Conservation (phyloP, 495 filamentous ascomycete genomes). For the Hypoxylon fragiforme region DNA sequence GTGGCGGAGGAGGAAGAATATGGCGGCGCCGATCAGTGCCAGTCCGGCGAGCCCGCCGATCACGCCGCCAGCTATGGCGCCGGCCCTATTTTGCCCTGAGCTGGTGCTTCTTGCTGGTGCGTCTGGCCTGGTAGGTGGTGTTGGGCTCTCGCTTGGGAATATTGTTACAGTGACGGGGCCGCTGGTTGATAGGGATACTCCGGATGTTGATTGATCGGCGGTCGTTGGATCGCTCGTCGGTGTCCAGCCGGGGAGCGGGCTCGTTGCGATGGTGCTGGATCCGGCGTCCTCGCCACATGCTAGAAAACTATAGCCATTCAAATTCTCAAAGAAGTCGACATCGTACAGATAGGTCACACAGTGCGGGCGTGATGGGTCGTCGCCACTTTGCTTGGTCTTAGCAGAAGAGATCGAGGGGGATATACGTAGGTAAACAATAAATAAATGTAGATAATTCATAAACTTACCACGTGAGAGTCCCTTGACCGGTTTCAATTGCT, state of each 20-base stretch:
- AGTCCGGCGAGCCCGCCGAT: constrained; percentile 45
- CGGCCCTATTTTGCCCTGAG: constrained; percentile 17
- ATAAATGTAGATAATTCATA: too few relatives aligned
- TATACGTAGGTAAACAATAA: background rate
- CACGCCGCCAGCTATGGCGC: constrained; percentile 45
- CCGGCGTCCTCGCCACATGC: constrained; percentile 29
- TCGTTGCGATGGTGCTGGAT: constrained; percentile 33
- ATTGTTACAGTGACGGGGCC: constrained; percentile 26
- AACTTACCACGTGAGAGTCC: constrained; percentile 32
- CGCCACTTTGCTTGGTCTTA: constrained; percentile 26
- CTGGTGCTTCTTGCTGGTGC: background rate
- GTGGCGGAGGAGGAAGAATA: constrained; percentile 33
- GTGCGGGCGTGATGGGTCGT: constrained; percentile 18
- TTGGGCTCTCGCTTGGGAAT: constrained; percentile 13
- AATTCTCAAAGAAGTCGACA: constrained; percentile 31
- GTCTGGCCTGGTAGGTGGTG: constrained; percentile 15
- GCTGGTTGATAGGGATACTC: constrained; percentile 1
- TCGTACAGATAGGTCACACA: constrained; percentile 38
- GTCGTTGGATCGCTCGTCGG: constrained; percentile 18
- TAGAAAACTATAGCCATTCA: constrained; percentile 35
- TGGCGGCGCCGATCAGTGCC: constrained; percentile 34
- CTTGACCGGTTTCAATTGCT: background rate
- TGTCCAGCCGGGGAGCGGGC: constrained; percentile 8
- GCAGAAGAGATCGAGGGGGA: constrained; percentile 2
- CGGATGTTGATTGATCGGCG: constrained; percentile 10